A percentile compares a stretch with the other conserved stretches of the same genome.
Conservation (phyloP, 768 basidiomycete species). For the Fomitopsis serialis region DNA sequence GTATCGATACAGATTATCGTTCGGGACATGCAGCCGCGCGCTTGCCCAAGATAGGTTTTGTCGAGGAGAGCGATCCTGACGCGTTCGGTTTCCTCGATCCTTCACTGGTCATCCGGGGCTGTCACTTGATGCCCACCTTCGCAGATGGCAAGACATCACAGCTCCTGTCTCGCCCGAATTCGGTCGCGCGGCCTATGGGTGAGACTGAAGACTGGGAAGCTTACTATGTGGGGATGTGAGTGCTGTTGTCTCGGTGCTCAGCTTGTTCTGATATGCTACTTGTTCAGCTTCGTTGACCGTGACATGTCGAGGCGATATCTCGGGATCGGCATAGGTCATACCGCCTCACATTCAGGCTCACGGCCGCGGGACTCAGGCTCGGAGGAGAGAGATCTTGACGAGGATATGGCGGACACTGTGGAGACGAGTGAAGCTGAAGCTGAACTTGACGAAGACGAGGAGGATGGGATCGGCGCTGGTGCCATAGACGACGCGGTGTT, state of each 20-base stretch:
- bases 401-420: no score
- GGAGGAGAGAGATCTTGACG: no score
- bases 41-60: not conserved
- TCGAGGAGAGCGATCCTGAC: not conserved
- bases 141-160: slow-evolving; percentile 14
- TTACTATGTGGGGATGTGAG: slow-evolving; percentile 18
- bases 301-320: not conserved
- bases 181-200: not conserved
- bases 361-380: no score
- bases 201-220: slow-evolving; percentile 12
- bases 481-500: no score
- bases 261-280: not conserved
- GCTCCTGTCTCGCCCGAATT: slow-evolving; percentile 2
- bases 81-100: slow-evolving; percentile 30
- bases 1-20: slow-evolving; percentile 14
- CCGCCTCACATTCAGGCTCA: no score
- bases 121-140: slow-evolving; percentile 40
- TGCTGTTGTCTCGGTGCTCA: not conserved
- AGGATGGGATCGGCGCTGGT: no score
- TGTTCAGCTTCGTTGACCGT: not conserved
- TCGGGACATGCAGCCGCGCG: slow-evolving; percentile 1
- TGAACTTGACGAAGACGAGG: no score
- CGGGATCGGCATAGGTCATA: not conserved
- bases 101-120: slow-evolving; percentile 28
- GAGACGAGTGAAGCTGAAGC: no score